phyloP scores from a whole-genome alignment of 257 asterid species.

The Penstemon barbatus region DNA sequence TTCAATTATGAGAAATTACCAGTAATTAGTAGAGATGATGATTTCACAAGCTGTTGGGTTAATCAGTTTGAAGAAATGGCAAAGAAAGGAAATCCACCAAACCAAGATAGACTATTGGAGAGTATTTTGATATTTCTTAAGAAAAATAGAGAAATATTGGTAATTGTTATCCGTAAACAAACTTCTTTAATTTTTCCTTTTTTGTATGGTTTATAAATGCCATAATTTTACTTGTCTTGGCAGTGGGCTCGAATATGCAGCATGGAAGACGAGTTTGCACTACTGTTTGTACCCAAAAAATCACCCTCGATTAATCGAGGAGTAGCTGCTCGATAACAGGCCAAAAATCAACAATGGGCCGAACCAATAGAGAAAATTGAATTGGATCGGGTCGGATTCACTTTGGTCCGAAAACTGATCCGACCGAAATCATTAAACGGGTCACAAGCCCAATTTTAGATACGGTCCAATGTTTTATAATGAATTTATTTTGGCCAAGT shows the following conservation, averaged over 20 bases:
- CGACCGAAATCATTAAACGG: too few species aligned
- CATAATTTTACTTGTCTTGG: conserved; percentile 16
- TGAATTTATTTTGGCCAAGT: too few species aligned
- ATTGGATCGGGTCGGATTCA: too few species aligned
- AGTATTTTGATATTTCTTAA: conserved; percentile 49
- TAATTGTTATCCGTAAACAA: conserved; percentile 23
- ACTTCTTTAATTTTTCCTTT: background rate
- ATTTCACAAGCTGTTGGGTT: conserved; percentile 14
- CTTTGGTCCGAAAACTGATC: too few species aligned
- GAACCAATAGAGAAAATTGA: too few species aligned
- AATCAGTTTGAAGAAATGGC: conserved; percentile 14
- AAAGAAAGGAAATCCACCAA: conserved; percentile 17
- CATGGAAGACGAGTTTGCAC: conserved; percentile 32
- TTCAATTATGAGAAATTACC: conserved; percentile 24
- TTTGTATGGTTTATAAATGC: background rate
- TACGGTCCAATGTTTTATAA: too few species aligned
- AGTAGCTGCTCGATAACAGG: too few species aligned
- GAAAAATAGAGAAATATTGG: conserved; percentile 47
- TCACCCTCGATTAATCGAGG: too few species aligned
- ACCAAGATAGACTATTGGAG: conserved; percentile 33
- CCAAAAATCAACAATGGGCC: too few species aligned
- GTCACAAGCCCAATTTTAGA: too few species aligned
- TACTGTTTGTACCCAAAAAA: too few species aligned
- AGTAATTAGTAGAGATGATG: conserved; percentile 16
- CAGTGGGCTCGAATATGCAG: conserved; percentile 33